These are phyloP conservation scores for Globisporangium viniferum DNA, from an alignment of 352 stramenopile genomes.

Conservation along the genomic window DNA sequence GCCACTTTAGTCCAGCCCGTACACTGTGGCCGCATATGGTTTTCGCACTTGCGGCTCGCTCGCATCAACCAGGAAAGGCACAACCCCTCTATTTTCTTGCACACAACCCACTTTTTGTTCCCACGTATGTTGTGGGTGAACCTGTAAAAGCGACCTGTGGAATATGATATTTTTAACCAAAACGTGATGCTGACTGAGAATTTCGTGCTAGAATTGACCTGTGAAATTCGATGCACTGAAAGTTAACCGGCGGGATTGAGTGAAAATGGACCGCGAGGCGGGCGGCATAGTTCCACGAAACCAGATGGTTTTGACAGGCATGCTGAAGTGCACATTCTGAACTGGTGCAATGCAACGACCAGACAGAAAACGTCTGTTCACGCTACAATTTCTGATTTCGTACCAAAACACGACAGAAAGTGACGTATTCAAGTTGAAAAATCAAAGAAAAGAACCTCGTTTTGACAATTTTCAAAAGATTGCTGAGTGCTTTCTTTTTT, in stretches of 20 bases:
- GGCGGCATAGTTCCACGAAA: not conserved
- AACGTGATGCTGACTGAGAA: not conserved
- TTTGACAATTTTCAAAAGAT: not conserved
- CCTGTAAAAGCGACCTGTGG: not conserved
- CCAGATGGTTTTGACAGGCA: not conserved
- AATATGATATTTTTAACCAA: not conserved
- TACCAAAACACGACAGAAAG: not conserved
- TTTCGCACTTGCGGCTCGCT: not conserved
- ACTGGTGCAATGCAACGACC: not conserved
- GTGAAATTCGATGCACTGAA: not conserved
- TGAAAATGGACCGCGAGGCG: not conserved
- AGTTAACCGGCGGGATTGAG: not conserved
- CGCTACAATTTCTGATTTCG: not conserved
- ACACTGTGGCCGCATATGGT: not conserved
- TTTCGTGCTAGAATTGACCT: not conserved
- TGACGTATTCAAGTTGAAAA: too few species aligned
- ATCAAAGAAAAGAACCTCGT: not conserved
- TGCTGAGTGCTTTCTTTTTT: constrained; percentile 6
- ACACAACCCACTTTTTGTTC: not conserved
- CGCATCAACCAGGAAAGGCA: not conserved
- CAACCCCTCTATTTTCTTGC: constrained; percentile 1
- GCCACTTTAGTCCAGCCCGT: not conserved
- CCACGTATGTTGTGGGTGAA: not conserved
- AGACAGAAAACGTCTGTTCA: not conserved
- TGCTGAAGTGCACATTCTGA: not conserved